Evolutionary conservation across 2,329 filamentous ascomycete genomes (phyloP), one percentile per base, ranked within the genome.

Genomic region (Macrophomina tecta): DNA sequence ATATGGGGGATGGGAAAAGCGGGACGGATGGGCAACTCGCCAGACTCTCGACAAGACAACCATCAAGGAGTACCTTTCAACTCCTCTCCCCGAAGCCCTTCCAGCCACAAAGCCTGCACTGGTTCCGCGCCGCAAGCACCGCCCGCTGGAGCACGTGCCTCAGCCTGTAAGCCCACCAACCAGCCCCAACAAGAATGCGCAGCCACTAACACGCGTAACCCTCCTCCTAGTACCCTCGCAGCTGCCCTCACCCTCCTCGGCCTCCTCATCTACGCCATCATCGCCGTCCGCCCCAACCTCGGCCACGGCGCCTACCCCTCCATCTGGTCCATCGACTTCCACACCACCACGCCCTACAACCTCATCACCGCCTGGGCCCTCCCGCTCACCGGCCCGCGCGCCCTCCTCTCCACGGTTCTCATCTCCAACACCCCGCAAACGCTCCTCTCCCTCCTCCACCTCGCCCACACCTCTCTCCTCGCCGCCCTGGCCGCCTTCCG

Each of bases 401-500:
- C 60, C 46, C 11, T 64, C 16, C 11, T 64, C 2, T 9, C 46
- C 1, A 52, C 46, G 7, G 46, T 64, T 5, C n/a, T 65, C 4
- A 40, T 65, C 8, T 51, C 51, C 51, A 56, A 65, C 51, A 11
- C 49, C 8, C 53, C 53, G 34, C 63, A 56, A 14, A 69, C 81
- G 0, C 64, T 85, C 11, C 68, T 85, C 0, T 83, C 81, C 0
- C 72, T 82, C 23, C 38, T 84, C 0, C 85, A 86, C 69, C 73
- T 84, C 7, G 71, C 77, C 1, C 81, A 79, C 73, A 85, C 85
- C 69, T 73, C 74, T 2, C 73, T 85, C 3, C 74, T 82, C 28
- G 87, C 82, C 0, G 77, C 72, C 4, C 84, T 85, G 74, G 75
- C 84, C 1, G 70, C 82, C 0, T 81, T 80, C 0, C 70, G 74